Evolutionary conservation across 305 asterid genomes (phyloP).

Genomic region (Rubia peregrina): DNA sequence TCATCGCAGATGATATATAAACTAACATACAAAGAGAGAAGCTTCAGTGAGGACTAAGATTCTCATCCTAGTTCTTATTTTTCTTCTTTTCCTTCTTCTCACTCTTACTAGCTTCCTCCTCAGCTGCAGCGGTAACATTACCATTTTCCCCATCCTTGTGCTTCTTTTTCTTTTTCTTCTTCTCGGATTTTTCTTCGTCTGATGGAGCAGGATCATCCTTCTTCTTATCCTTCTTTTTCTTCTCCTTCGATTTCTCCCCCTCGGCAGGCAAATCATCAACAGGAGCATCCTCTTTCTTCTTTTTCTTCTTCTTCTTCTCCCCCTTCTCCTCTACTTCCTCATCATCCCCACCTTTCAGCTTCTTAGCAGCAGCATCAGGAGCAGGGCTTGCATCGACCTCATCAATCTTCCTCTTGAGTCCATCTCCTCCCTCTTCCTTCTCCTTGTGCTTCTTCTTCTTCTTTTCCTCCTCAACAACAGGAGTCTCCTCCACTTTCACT

Average conservation of each 20-base stretch:
- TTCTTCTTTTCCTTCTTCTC: constrained; percentile 63
- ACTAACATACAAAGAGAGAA: constrained; percentile 15
- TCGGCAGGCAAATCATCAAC: constrained; percentile 23
- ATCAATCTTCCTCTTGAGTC: constrained; percentile 55
- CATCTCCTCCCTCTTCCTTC: constrained; percentile 40
- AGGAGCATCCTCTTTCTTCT: constrained; percentile 33
- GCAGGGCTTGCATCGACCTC: constrained; percentile 45
- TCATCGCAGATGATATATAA: constrained; percentile 12
- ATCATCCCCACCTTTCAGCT: constrained; percentile 36
- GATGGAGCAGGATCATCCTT: constrained; percentile 20
- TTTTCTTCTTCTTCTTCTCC: constrained; percentile 38
- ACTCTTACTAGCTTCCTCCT: constrained; percentile 21
- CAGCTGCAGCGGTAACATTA: constrained; percentile 7
- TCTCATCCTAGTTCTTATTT: constrained; percentile 38
- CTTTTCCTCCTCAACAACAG: constrained; percentile 41
- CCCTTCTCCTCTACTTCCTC: constrained; percentile 33
- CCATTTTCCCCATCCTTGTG: constrained; percentile 20
- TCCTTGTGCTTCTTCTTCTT: constrained; percentile 47
- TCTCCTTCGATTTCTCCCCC: constrained; percentile 35
- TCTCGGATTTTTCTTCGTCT: constrained; percentile 23
- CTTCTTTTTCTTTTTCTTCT: constrained; percentile 30
- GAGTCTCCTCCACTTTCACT: constrained; percentile 32
- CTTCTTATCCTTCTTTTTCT: constrained; percentile 26
- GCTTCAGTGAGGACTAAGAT: constrained; percentile 4
- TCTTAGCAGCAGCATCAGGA: constrained; percentile 42